These are phyloP conservation scores for Aspergillus arachidicola DNA, from an alignment of 2,329 filamentous ascomycete genomes.

Conservation along the genomic window DNA sequence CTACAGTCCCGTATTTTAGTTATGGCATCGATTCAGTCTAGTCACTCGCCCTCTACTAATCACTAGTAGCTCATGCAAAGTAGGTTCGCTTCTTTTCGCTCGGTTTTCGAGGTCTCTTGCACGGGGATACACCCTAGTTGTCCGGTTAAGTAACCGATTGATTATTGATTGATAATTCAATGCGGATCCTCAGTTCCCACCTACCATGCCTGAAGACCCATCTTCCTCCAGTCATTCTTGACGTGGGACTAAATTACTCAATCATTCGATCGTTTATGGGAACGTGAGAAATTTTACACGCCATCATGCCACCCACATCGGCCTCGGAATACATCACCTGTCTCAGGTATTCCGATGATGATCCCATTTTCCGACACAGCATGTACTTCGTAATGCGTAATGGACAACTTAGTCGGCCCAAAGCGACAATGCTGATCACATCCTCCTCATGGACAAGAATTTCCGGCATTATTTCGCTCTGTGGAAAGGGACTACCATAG, in stretches of 20 bases:
- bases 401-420: conserved; percentile 2
- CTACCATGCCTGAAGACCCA: neutral
- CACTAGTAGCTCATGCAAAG: neutral
- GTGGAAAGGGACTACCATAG: neutral
- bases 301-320: conserved; percentile 7
- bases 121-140: neutral
- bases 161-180: conserved; percentile 16
- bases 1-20: neutral
- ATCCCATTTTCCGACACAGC: conserved; percentile 1
- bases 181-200: conserved; percentile 1
- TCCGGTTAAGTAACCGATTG: conserved; percentile 14
- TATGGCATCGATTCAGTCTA: neutral
- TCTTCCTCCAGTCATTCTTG: neutral
- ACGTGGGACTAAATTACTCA: neutral
- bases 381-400: conserved; percentile 3
- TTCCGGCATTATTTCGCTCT: neutral
- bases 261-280: conserved; percentile 3
- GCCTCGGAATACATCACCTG: conserved; percentile 2
- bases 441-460: neutral
- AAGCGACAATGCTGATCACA: neutral
- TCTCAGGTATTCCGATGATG: conserved; percentile 7
- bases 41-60: neutral
- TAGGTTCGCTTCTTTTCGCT: neutral
- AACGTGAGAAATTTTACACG: neutral
- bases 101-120: conserved; percentile 7